Percentiles rank a stretch among this genome's conserved stretches.
Conservation (phyloP, 306 rosid species). For the Cucurbita maxima region DNA sequence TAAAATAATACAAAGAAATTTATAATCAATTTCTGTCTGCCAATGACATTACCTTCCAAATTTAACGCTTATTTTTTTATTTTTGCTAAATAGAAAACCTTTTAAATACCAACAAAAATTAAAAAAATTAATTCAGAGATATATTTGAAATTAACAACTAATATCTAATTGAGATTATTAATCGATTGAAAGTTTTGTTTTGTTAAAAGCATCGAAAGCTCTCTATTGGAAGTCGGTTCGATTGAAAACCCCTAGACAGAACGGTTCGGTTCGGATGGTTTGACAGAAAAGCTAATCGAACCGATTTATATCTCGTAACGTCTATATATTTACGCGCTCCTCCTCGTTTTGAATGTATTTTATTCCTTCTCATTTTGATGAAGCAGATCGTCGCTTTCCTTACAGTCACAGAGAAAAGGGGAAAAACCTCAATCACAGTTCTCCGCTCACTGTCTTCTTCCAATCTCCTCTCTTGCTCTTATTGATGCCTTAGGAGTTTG, state of each 20-base stretch:
- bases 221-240: no score
- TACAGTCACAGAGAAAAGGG: neutral
- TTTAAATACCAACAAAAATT: no score
- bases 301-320: neutral
- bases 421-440: neutral
- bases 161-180: no score
- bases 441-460: neutral
- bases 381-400: neutral
- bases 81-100: no score
- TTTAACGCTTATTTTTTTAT: no score
- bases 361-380: neutral
- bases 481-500: neutral
- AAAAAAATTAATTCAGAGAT: no score
- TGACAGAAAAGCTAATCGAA: neutral
- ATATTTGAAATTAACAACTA: no score
- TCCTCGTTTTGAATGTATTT: neutral
- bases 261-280: neutral
- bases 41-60: no score
- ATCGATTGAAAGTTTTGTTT: no score
- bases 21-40: no score
- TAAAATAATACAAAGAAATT: no score
- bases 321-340: neutral
- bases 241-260: neutral
- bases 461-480: neutral
- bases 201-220: no score